Evolutionary conservation across 2,329 filamentous ascomycete species (phyloP).

Genomic region (Xylaria arbuscula): DNA sequence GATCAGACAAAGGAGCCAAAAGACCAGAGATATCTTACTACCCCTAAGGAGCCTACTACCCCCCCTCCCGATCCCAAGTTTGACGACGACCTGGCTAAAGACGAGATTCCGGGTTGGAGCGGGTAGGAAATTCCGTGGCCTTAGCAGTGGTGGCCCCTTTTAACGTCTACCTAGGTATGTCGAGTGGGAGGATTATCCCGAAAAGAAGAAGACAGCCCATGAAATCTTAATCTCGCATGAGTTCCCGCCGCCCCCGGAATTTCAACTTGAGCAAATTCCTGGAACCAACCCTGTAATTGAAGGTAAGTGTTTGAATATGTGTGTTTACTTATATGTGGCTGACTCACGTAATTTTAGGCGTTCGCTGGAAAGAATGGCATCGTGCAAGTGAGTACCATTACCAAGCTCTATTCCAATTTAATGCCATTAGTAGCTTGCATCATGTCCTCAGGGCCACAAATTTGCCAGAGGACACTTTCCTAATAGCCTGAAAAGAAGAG

Average conservation of each 20-base stretch:
- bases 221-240: slow-evolving; percentile 64
- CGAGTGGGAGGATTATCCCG: slow-evolving; percentile 76
- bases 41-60: slow-evolving; percentile 2
- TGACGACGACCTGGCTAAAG: slow-evolving; percentile 40
- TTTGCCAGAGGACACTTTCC: not conserved
- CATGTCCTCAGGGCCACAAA: not conserved
- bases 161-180: slow-evolving; percentile 61
- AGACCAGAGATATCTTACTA: not conserved
- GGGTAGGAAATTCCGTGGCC: slow-evolving; percentile 34
- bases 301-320: slow-evolving; percentile 52
- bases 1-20: slow-evolving; percentile 40
- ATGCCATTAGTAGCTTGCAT: no score
- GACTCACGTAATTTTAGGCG: slow-evolving; percentile 30
- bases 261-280: slow-evolving; percentile 65
- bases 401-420: not conserved
- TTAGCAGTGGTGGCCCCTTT: not conserved
- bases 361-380: slow-evolving; percentile 69
- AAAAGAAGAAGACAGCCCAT: slow-evolving; percentile 71
- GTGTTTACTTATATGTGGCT: not conserved
- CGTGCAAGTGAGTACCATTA: slow-evolving; percentile 52
- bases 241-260: slow-evolving; percentile 65
- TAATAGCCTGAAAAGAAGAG: not conserved
- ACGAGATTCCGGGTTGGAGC: slow-evolving; percentile 42
- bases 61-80: slow-evolving; percentile 25
- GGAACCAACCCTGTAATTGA: slow-evolving; percentile 67